Evolutionary conservation across 805 yeast species (phyloP).

Genomic region (Candida ovalis): DNA sequence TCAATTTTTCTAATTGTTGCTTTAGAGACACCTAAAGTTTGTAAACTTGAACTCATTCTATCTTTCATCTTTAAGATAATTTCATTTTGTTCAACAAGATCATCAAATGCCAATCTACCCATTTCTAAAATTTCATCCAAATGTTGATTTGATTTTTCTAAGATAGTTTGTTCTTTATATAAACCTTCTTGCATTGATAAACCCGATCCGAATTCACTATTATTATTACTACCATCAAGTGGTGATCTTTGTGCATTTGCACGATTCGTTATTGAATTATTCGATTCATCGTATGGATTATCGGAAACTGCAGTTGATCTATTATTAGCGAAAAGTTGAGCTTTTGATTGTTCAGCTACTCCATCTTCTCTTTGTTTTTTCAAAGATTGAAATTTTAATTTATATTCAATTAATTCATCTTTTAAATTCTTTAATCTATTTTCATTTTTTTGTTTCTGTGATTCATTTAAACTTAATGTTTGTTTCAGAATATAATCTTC

Average conservation of each 20-base stretch:
- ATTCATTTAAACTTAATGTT: slow-evolving; percentile 44
- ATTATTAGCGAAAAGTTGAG: slow-evolving; percentile 42
- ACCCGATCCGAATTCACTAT: slow-evolving; percentile 24
- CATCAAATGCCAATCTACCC: slow-evolving; percentile 84
- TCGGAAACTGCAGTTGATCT: slow-evolving; percentile 32
- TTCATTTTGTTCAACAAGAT: slow-evolving; percentile 80
- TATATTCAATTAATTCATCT: slow-evolving; percentile 41
- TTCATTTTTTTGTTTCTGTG: slow-evolving; percentile 52
- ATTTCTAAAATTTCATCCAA: slow-evolving; percentile 86
- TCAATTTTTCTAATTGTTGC: slow-evolving; percentile 80
- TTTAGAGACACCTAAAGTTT: slow-evolving; percentile 81
- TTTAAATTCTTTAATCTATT: slow-evolving; percentile 59
- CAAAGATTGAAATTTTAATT: slow-evolving; percentile 48
- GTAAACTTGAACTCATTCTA: slow-evolving; percentile 62
- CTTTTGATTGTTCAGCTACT: slow-evolving; percentile 42
- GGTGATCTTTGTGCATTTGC: slow-evolving; percentile 6
- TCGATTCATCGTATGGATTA: slow-evolving; percentile 44
- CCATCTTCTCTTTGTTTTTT: slow-evolving; percentile 53
- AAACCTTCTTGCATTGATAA: slow-evolving; percentile 55
- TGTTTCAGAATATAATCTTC: slow-evolving; percentile 46
- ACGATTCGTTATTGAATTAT: slow-evolving; percentile 19
- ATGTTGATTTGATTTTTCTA: slow-evolving; percentile 71
- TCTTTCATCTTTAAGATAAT: slow-evolving; percentile 58
- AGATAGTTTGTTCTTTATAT: slow-evolving; percentile 59
- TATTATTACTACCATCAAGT: slow-evolving; percentile 1